Evolutionary conservation across 2,329 filamentous ascomycete genomes (phyloP), one percentile per base, ranked within the genome.

Genomic region (Chaetomiaceae sp.): DNA sequence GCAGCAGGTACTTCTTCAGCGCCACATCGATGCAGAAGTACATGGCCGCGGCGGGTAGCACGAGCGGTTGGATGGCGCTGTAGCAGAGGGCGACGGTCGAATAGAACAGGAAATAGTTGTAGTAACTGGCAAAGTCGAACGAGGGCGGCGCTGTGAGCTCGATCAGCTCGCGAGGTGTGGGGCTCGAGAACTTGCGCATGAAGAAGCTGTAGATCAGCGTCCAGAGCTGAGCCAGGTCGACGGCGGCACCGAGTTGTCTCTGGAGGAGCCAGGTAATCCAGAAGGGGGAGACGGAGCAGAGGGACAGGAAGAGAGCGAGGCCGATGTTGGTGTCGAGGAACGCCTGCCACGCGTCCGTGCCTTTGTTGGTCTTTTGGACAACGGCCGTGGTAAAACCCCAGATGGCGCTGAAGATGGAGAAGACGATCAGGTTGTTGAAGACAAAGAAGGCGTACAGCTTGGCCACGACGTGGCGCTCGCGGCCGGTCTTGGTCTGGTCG

Each of bases 101-200:
- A 71, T 97, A 99, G 71, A 89, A 99, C 25, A 97, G 75, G 69
- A 96, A 96, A 68, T 95, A 97, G 68, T 96, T 97, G 78, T 96
- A 99, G 71, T 97, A 97, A 60, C 83, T 89, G 52, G 93, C 89
- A 64, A 96, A 97, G 60, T 97, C 91, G 66, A 99, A 96, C 0
- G 88, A 76, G 2, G 89, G 91, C 1, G 93, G 93, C 3, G 93
- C 93, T 0, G 91, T 96, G 63, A 93, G 81, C 67, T 96, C 89
- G 59, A 97, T 97, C 59, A 93, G 75, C 66, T 96, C 86, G 59
- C 93, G 80, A 5, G 93, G 93, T 2, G 93, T 97, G 3, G 92
- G 92, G 55, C 82, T 86, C 21, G 88, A 79, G 62, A 96, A 93
- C 49, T 85, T 92, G 65, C 89, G 85, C 55, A 85, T 81, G 66